These are phyloP conservation scores for Cymbopogon flexuosus DNA, from an alignment of 202 grass and related monocot species.

Conservation along the genomic window DNA sequence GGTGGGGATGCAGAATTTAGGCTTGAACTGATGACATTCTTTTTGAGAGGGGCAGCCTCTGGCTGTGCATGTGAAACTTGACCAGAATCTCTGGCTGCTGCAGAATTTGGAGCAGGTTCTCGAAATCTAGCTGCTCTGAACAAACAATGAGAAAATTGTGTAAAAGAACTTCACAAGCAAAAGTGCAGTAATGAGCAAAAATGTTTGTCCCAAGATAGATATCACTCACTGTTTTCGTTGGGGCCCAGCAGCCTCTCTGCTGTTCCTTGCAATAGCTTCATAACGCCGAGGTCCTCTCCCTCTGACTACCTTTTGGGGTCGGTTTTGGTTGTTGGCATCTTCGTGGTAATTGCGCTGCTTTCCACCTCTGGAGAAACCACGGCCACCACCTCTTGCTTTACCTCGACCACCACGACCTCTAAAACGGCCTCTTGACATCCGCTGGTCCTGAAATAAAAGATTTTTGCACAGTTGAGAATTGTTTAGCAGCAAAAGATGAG, in stretches of 20 bases:
- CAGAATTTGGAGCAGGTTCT: slow-evolving; percentile 40
- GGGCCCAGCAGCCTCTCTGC: slow-evolving; percentile 40
- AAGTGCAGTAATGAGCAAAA: not conserved
- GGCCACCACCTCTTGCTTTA: slow-evolving; percentile 41
- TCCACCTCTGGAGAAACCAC: slow-evolving; percentile 58
- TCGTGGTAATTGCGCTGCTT: slow-evolving; percentile 47
- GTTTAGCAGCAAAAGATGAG: not conserved
- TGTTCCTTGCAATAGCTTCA: slow-evolving; percentile 52
- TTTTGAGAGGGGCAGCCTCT: slow-evolving; percentile 48
- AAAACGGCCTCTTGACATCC: slow-evolving; percentile 55
- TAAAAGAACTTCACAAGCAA: slow-evolving; percentile 23
- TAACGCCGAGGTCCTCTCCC: slow-evolving; percentile 67
- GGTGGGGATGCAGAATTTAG: slow-evolving; percentile 85
- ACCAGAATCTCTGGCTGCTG: slow-evolving; percentile 33
- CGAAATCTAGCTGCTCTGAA: slow-evolving; percentile 54
- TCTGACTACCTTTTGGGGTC: slow-evolving; percentile 43
- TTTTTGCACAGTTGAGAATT: slow-evolving; percentile 16
- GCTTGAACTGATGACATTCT: slow-evolving; percentile 67
- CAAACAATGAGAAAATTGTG: slow-evolving; percentile 11
- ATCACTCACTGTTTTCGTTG: slow-evolving; percentile 55
- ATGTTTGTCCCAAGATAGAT: slow-evolving; percentile 25
- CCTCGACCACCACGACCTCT: slow-evolving; percentile 59
- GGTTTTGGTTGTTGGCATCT: slow-evolving; percentile 52
- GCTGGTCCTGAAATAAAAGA: slow-evolving; percentile 49
- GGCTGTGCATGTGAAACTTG: slow-evolving; percentile 42